These are phyloP conservation scores for Malus asiatica DNA, from an alignment of 306 rosid species.

Conservation along the genomic window DNA sequence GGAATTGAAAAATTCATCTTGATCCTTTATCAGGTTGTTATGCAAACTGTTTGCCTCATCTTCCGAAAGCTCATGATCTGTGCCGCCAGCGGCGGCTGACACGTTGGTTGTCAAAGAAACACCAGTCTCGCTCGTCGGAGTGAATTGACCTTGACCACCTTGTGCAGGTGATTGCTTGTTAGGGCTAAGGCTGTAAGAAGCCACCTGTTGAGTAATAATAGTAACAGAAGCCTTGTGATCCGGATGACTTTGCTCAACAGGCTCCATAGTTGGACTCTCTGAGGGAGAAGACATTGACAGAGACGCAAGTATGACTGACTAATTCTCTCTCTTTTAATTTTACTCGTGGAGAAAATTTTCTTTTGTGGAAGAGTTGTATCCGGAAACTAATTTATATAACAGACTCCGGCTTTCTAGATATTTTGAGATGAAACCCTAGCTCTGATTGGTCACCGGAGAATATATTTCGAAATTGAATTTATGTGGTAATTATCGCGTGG, in stretches of 20 bases:
- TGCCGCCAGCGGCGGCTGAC: not conserved
- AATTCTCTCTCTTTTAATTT: not conserved
- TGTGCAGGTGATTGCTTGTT: not conserved
- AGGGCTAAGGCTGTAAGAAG: not conserved
- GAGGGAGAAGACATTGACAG: conserved; percentile 7
- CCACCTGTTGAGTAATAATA: not conserved
- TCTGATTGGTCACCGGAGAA: not conserved
- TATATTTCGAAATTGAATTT: not conserved
- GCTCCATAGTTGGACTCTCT: conserved; percentile 12
- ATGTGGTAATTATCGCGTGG: not conserved
- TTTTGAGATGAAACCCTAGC: not conserved
- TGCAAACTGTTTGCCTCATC: not conserved
- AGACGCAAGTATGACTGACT: not conserved
- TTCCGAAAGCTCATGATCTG: not conserved
- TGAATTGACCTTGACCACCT: not conserved
- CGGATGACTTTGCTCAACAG: not conserved
- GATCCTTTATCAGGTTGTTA: not conserved
- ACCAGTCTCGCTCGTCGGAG: not conserved
- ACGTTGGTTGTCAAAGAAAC: not conserved
- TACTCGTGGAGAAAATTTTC: not conserved
- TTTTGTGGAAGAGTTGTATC: not conserved
- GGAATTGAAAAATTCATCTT: not conserved
- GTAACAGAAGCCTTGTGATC: conserved; percentile 1
- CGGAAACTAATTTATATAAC: not conserved
- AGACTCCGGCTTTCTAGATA: not conserved